Base-by-base conservation (phyloP, 106 monocot species). In the Dioscorea alata region DNA sequence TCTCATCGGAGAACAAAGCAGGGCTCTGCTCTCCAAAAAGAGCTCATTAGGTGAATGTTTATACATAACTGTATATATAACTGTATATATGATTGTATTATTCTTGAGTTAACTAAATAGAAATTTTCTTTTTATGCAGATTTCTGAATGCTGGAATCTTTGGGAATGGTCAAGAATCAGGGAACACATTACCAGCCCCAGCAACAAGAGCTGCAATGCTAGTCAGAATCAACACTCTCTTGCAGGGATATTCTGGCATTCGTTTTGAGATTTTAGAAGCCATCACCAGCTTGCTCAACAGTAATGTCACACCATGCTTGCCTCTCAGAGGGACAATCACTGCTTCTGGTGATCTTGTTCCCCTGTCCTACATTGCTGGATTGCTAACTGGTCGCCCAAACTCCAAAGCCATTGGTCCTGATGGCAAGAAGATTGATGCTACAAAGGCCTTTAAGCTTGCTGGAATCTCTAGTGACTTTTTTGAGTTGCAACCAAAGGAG, bases 211-310 rank as follows among this genome's bases (percentile, higher is more conserved):
- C 91, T 6, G 91, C 91, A 8, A 91, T 91, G 87, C 77, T 91
- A 4, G 88, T 88, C 13, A 70, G 88, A 5, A 71, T 81, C 62
- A 88, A 88, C 84, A 84, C 88, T 21, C 84, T 88, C 50, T 81
- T 88, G 23, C 88, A 88, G 68, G 88, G 88, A 19, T 88, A 88
- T 81, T 88, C 88, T 25, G 88, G 88, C 57, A 88, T 88, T 78
- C 71, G 88, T 0, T 88, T 88, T 69, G 88, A 84, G 81, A 88
- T 88, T 64, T 69, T 88, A 6, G 88, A 88, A 60, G 80, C 88
- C 32, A 84, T 88, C 73, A 75, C 84, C 68, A 50, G 65, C 65
- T 66, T 88, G 7, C 80, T 88, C 65, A 88, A 88, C 78, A 50
- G 42, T 78, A 48, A 66, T 78, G 51, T 88, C 64, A 88, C 80